Evolutionary conservation across 2,329 filamentous ascomycete species (phyloP).

Genomic region (Fusarium musae): DNA sequence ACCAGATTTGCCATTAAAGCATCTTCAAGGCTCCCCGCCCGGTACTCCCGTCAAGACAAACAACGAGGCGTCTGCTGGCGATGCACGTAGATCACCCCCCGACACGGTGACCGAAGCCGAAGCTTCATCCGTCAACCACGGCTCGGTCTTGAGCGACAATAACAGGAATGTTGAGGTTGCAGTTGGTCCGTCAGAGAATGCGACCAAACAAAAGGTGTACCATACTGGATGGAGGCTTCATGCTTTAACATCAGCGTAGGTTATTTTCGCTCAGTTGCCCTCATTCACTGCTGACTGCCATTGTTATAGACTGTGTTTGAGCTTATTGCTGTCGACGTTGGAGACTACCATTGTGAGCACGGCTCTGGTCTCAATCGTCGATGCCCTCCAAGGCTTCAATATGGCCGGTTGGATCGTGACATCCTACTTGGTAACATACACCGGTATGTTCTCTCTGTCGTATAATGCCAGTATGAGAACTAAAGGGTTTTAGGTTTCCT

Average conservation of each 20-base stretch:
- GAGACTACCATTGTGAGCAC: conserved; percentile 65
- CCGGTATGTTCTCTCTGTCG: conserved; percentile 44
- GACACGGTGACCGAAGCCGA: background rate
- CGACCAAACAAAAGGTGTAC: background rate
- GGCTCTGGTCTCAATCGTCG: conserved; percentile 58
- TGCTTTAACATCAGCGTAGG: background rate
- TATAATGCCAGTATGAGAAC: accelerated
- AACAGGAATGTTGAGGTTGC: background rate
- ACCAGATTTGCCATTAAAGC: background rate
- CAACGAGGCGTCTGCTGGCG: background rate
- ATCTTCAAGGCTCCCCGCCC: background rate
- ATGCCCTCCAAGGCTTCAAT: conserved; percentile 51
- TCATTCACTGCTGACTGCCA: background rate
- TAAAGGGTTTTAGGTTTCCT: conserved; percentile 14
- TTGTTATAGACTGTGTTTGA: conserved; percentile 5
- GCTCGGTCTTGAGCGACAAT: background rate
- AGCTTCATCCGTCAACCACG: background rate
- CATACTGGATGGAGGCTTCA: conserved; percentile 10
- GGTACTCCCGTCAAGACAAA: background rate
- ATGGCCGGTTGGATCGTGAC: conserved; percentile 59
- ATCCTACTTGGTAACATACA: conserved; percentile 61
- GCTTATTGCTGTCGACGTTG: conserved; percentile 54
- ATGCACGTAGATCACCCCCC: background rate
- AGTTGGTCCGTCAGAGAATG: background rate
- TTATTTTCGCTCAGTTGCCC: accelerated